These are phyloP conservation scores for Aspergillus fumigatiaffinis DNA, from an alignment of 2,329 filamentous ascomycete genomes.

Conservation along the genomic window DNA sequence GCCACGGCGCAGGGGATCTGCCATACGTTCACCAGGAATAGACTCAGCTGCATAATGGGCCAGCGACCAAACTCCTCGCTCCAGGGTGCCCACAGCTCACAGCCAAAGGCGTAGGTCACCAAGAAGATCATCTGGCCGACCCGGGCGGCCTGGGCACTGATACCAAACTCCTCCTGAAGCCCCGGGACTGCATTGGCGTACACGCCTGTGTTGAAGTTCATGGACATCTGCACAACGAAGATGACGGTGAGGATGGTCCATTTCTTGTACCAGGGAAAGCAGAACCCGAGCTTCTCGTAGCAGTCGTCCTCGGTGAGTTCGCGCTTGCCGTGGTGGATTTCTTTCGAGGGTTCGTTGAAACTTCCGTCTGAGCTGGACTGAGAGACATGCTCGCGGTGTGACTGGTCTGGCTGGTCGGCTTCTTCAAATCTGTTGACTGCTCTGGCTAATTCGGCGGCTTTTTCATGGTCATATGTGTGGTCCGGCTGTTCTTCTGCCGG, in stretches of 20 bases:
- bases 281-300: slow-evolving; percentile 62
- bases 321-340: too few species aligned
- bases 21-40: slow-evolving; percentile 74
- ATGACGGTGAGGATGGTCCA: slow-evolving; percentile 69
- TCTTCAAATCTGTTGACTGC: too few species aligned
- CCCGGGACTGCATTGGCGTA: slow-evolving; percentile 67
- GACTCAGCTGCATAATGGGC: slow-evolving; percentile 67
- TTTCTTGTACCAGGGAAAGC: slow-evolving; percentile 60
- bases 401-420: too few species aligned
- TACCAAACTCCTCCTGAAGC: slow-evolving; percentile 63
- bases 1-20: slow-evolving; percentile 69
- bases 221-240: slow-evolving; percentile 69
- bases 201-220: slow-evolving; percentile 75
- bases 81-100: slow-evolving; percentile 86
- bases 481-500: too few species aligned
- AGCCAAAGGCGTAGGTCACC: slow-evolving; percentile 77
- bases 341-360: too few species aligned
- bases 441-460: too few species aligned
- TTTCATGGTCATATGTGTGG: too few species aligned
- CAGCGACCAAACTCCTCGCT: slow-evolving; percentile 77
- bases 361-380: too few species aligned
- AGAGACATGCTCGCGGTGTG: too few species aligned
- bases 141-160: slow-evolving; percentile 65
- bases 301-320: slow-evolving; percentile 51
- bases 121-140: slow-evolving; percentile 75